Base-by-base conservation (phyloP, 108 stramenopile genomes). In the Aurantiochytrium sp. region DNA sequence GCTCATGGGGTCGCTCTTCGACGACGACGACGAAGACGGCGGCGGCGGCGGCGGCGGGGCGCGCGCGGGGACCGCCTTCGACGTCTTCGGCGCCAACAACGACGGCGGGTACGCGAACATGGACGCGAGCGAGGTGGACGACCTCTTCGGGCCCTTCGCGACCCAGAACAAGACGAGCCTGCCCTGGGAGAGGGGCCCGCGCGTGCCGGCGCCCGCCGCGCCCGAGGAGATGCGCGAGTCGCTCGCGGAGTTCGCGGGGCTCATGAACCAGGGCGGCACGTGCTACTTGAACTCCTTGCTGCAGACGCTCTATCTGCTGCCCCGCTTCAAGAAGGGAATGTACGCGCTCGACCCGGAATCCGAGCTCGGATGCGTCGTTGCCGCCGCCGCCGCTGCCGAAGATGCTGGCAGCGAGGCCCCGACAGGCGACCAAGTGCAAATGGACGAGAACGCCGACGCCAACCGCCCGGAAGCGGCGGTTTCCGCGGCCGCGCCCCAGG, bases 271-370 rank as follows among this genome's bases (percentile, higher is more conserved):
- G 4, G 87, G 87, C 69, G 68, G 54, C 8, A 88, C 87, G 12
- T 88, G 87, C 52, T 88, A 88, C 37, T n/a, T 88, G 15, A 88
- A 88, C n/a, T 88, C 87, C 2, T 19, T 88, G 37, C 39, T 88
- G 21, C 87, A 88, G 24, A 36, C 59, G 31, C 69, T 88, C 1
- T 88, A 37, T 32, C 27, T 87, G 15, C 19, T 68, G 42, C 87
- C 87, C 0, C 34, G 30, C 15, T 87, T 87, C 73, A 41, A 48
- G 2, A 6, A 41, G 6, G 73, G 73, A 6, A 81, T 81, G 0
- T 81, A 81, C 39, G 21, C 73, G 19, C 45, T 48, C 45, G 42
- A 41, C 39, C 21, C 73, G 32, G 73, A 41, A 3, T 22, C 36
- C 39, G 73, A 41, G 34, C 34, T 65, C 10, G 59, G 59, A 8